A percentile compares a stretch with the other conserved stretches of the same genome.
These are phyloP conservation scores for Coelomomyces lativittatus DNA, from an alignment of 371 early-diverging fungal genomes.

Conservation along the genomic window DNA sequence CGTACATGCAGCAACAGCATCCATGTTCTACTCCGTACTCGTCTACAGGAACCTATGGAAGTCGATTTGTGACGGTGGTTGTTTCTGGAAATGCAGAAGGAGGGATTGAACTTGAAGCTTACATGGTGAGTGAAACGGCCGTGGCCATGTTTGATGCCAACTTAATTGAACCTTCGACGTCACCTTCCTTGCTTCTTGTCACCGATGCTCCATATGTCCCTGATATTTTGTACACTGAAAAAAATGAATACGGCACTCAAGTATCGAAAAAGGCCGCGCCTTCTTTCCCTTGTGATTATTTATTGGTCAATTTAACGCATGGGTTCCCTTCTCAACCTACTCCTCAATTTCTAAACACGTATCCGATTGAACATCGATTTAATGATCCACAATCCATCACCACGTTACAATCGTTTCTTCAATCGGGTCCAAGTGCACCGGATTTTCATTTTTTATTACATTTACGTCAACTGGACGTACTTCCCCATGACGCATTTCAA, in stretches of 20 bases:
- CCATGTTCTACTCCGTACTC: constrained; percentile 57
- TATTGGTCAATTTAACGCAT: constrained; percentile 84
- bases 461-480: not conserved
- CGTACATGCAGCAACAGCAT: constrained; percentile 64
- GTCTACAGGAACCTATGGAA: constrained; percentile 54
- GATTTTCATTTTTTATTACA: constrained; percentile 14
- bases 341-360: constrained; percentile 51
- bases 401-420: not conserved
- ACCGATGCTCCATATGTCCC: constrained; percentile 70
- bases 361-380: constrained; percentile 63
- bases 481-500: not conserved
- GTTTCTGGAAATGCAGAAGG: constrained; percentile 56
- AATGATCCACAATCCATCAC: constrained; percentile 2
- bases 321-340: constrained; percentile 72
- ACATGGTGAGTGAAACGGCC: constrained; percentile 80
- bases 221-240: constrained; percentile 84
- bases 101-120: constrained; percentile 70
- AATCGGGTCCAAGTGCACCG: constrained; percentile 14
- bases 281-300: constrained; percentile 87
- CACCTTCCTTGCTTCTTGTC: constrained; percentile 75
- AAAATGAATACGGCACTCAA: constrained; percentile 72
- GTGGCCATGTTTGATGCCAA: constrained; percentile 78
- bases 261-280: constrained; percentile 70
- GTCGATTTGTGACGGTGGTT: constrained; percentile 81
- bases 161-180: constrained; percentile 75